These are phyloP conservation scores for Ceriops decandra DNA, from an alignment of 345 rosid genomes.

Conservation along the genomic window DNA sequence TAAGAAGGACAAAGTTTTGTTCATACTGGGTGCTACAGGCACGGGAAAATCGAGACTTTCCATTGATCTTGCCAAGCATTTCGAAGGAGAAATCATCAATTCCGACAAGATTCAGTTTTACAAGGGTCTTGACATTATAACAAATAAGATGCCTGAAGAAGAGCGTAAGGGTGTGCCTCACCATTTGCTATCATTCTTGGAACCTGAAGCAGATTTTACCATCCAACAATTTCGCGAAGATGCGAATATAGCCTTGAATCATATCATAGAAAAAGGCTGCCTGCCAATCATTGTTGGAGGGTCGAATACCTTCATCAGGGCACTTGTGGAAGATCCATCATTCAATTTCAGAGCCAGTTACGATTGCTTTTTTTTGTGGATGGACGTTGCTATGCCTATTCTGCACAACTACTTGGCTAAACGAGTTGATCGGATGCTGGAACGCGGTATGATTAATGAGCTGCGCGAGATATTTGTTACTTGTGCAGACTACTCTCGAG, in stretches of 20 bases:
- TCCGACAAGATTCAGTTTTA: constrained; percentile 26
- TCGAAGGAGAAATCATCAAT: constrained; percentile 15
- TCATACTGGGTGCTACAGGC: constrained; percentile 26
- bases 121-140: constrained; percentile 20
- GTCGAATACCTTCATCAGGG: constrained; percentile 16
- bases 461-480: not conserved
- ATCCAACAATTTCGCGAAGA: not conserved
- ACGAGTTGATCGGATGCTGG: constrained; percentile 17
- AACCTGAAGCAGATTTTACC: constrained; percentile 13
- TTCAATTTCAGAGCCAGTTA: not conserved
- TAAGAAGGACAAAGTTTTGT: constrained; percentile 13
- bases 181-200: constrained; percentile 11
- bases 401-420: not conserved
- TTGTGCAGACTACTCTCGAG: not conserved
- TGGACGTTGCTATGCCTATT: constrained; percentile 9
- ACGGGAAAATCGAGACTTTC: constrained; percentile 23
- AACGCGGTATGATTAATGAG: constrained; percentile 11
- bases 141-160: constrained; percentile 12
- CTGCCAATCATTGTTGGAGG: constrained; percentile 20
- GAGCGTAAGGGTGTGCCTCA: constrained; percentile 17
- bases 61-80: constrained; percentile 7
- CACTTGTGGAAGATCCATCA: constrained; percentile 10
- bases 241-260: not conserved
- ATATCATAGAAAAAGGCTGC: not conserved
- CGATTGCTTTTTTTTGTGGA: constrained; percentile 17